Percentiles rank a stretch among this genome's conserved stretches.
phyloP scores from a whole-genome alignment of 2,329 filamentous ascomycete species.

The Seiridium cupressi region DNA sequence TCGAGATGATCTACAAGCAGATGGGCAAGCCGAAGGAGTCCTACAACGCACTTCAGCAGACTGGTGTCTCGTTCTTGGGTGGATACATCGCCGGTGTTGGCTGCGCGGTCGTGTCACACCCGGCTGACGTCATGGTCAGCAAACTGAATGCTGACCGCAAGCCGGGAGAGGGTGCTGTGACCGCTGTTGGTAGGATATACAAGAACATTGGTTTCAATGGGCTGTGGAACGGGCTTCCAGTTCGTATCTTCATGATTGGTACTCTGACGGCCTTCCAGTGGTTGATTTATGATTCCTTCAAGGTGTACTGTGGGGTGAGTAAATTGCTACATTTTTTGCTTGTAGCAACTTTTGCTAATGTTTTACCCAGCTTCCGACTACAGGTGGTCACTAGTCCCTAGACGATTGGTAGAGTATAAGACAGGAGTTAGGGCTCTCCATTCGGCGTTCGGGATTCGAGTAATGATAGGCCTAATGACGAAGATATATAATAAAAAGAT shows the following conservation, averaged over 20 bases:
- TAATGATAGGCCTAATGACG: no score
- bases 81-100: constrained; percentile 83
- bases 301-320: constrained; percentile 10
- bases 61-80: constrained; percentile 57
- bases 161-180: constrained; percentile 71
- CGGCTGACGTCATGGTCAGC: constrained; percentile 83
- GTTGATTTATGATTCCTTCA: constrained; percentile 68
- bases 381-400: constrained; percentile 10
- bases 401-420: no score
- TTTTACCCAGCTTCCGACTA: constrained; percentile 9
- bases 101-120: constrained; percentile 75
- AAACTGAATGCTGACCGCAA: constrained; percentile 78
- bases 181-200: constrained; percentile 73
- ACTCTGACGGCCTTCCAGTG: constrained; percentile 78
- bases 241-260: constrained; percentile 82
- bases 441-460: no score
- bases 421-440: no score
- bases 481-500: no score
- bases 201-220: constrained; percentile 78
- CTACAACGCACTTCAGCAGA: constrained; percentile 15
- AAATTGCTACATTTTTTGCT: background rate
- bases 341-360: background rate
- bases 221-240: constrained; percentile 84
- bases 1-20: constrained; percentile 11
- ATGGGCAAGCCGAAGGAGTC: constrained; percentile 73